Base-by-base conservation (phyloP, 352 stramenopile species). In the Phytophthora aleatoria region DNA sequence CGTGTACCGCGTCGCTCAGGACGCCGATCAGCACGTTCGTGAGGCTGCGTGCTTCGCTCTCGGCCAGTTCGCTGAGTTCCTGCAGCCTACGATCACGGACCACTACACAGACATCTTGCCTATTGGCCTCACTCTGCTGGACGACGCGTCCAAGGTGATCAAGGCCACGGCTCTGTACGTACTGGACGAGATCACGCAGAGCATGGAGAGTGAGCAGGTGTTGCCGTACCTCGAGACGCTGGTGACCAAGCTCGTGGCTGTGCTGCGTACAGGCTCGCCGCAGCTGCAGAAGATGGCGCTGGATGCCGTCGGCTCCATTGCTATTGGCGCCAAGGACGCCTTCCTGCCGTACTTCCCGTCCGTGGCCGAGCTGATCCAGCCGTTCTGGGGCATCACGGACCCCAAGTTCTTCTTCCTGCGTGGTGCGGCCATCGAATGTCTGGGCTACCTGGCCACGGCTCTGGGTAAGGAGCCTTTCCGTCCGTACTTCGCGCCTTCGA, bases 111-210 rank as follows among this genome's bases (percentile, higher is more conserved):
- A 98, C 59, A 98, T 99, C 70, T 70, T 99, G 27, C 97, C 96
- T 0, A 97, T 98, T 65, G 95, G 97, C 42, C 98, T 99, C 55
- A 69, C 81, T 16, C 76, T 99, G 5, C 76, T 99, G 10, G 96
- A 99, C 60, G 97, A 99, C 75, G 75, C 71, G 39, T 94, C 81
- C 33, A 90, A 97, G 62, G 90, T 92, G 24, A 97, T 99, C 61
- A 96, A 99, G 79, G 96, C 94, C 7, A 98, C 96, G 10, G 96
- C 92, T 39, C 96, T 98, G 62, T 99, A 99, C 70, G 96, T 99
- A 11, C 84, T 99, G 43, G 97, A 99, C 79, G 98, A 99, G 79
- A 99, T 99, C 74, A 99, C 96, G 57, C 96, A 99, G 85, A 96
- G 91, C 65, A 96, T 99, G 84, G 95, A 99, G 61, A 96, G 88